Evolutionary conservation across 1,284 basidiomycete species (phyloP), one percentile per base, ranked within the genome.

Genomic region (Puccinia horiana): DNA sequence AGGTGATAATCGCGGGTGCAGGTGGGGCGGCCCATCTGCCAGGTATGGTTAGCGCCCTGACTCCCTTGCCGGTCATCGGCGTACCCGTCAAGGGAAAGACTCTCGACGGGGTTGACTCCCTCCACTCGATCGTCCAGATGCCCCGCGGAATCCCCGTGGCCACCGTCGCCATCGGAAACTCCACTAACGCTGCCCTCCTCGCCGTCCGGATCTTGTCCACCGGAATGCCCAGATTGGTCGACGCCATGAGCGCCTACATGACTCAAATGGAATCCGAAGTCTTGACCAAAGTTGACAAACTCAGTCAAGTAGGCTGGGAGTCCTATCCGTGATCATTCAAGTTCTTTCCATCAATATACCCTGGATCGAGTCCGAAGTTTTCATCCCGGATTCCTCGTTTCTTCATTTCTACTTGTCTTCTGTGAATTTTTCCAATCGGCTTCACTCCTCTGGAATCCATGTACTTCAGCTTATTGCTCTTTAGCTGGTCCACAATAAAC

Each of bases 111-210:
- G 95, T 99, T 0, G 96, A 99, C 88, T 95, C 94, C 32, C 88
- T 99, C 84, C 92, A 98, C 87, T 96, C 94, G 86, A 99, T 99
- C 85, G 94, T 99, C 16, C 96, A 99, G 89, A 99, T 99, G 96
- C 96, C 96, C 23, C 91, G 96, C 69, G 97, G 96, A 35, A 94
- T 99, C 83, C 96, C 96, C 2, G 95, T 97, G 11, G 96, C 97
- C 0, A 98, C 96, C 0, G 95, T 98, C 14, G 96, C 96, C 0
- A 98, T 99, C 87, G 96, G 96, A 88, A 98, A 98, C 86, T 92
- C 93, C 26, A 94, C 92, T 82, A 99, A 99, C 85, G 96, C 96
- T 0, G 96, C 93, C 0, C 88, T 99, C 2, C 90, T 99, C 11
- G 96, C 97, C 0, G 90, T 97, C 8, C 91, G 96, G 16, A 96